Conservation (phyloP, 225 moss, liverwort and hornwort genomes). For the Takakia lepidozioides region DNA sequence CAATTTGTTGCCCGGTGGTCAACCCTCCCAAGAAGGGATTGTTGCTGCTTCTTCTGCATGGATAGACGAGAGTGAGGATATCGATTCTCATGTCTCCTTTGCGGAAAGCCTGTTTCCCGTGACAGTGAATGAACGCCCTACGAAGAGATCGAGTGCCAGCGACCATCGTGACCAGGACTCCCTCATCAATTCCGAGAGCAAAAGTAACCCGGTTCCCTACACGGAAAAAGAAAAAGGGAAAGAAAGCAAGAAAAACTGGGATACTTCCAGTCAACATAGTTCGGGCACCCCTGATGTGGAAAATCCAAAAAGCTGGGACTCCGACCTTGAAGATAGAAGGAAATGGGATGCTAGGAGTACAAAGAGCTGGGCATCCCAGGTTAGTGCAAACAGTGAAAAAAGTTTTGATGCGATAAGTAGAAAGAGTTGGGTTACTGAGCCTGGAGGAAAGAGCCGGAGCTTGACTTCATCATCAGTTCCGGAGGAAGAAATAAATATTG, state of each 20-base stretch:
- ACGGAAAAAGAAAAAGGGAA: constrained; percentile 7
- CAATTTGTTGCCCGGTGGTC: constrained; percentile 7
- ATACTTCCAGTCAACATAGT: constrained; percentile 11
- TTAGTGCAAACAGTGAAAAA: too few species aligned
- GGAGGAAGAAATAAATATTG: constrained; percentile 39
- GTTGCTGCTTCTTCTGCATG: constrained; percentile 12
- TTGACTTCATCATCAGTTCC: constrained; percentile 26
- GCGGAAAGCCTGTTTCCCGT: constrained; percentile 42
- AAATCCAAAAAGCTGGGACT: constrained; percentile 16
- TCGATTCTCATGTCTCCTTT: constrained; percentile 29
- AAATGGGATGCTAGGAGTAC: constrained; percentile 12
- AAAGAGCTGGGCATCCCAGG: constrained; percentile 40
- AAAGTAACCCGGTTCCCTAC: neutral
- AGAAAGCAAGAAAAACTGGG: constrained; percentile 21
- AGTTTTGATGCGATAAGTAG: too few species aligned
- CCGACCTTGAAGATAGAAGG: constrained; percentile 2
- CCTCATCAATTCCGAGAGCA: constrained; percentile 2
- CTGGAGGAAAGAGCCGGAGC: too few species aligned
- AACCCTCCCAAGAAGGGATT: constrained; percentile 1
- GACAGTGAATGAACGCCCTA: constrained; percentile 9
- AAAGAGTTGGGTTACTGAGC: too few species aligned
- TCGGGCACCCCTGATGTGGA: constrained; percentile 16
- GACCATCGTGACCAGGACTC: constrained; percentile 13
- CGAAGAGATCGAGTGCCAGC: constrained; percentile 14
- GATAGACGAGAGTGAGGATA: constrained; percentile 16